phyloP scores from a whole-genome alignment of 768 basidiomycete species.

The Panus rudis region DNA sequence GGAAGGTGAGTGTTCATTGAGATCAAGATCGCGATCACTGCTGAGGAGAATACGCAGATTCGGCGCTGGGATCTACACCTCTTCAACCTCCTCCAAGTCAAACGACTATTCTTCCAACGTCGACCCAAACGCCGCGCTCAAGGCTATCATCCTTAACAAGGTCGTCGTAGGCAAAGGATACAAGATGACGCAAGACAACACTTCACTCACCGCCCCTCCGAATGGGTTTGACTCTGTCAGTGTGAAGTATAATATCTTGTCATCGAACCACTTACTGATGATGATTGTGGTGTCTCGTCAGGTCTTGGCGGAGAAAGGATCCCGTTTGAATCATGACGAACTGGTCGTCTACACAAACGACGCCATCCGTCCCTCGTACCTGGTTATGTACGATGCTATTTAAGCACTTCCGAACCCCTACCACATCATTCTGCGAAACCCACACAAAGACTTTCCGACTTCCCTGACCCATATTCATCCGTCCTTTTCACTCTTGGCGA shows the following conservation, averaged over 20 bases:
- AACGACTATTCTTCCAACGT: no score
- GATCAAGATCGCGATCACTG: no score
- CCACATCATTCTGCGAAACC: no score
- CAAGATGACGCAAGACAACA: slow-evolving; percentile 55
- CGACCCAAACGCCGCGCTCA: no score
- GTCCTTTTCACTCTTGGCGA: no score
- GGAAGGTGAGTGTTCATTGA: not conserved
- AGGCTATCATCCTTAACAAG: slow-evolving; percentile 8
- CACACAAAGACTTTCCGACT: no score
- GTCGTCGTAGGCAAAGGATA: slow-evolving; percentile 38
- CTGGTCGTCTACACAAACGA: slow-evolving; percentile 65
- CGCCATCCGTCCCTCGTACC: slow-evolving; percentile 64
- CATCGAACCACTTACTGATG: no score
- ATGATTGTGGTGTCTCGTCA: no score
- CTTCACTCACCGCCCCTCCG: slow-evolving; percentile 33
- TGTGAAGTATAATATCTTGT: not conserved
- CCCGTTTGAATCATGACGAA: slow-evolving; percentile 64
- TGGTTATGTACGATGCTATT: slow-evolving; percentile 52
- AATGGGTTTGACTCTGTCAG: not conserved
- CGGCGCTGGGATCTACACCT: slow-evolving; percentile 10
- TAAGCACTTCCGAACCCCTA: no score
- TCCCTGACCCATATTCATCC: no score
- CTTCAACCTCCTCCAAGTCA: slow-evolving; percentile 10
- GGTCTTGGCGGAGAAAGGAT: slow-evolving; percentile 65
- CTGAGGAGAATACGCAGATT: no score